phyloP scores from a whole-genome alignment of 2,329 filamentous ascomycete species.

The Alternaria angustiovoidea region DNA sequence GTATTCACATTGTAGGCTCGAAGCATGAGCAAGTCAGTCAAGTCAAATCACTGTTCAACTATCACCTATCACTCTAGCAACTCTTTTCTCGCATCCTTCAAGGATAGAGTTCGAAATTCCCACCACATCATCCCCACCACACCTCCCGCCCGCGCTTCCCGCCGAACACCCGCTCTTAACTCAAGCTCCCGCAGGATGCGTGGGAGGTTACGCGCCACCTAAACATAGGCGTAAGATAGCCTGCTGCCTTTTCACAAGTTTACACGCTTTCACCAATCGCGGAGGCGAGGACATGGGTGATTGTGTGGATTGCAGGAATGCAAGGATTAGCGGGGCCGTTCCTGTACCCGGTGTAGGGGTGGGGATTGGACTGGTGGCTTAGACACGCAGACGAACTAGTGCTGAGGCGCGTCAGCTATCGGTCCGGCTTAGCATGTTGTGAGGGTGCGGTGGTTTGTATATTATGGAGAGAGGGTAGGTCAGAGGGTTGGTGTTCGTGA shows the following conservation, averaged over 20 bases:
- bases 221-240: constrained; percentile 12
- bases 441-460: not conserved
- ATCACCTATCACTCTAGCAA: not conserved
- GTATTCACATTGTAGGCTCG: not conserved
- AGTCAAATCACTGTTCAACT: not conserved
- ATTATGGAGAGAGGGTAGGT: not conserved
- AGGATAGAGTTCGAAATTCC: not conserved
- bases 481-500: not conserved
- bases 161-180: not conserved
- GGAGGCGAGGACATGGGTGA: not conserved
- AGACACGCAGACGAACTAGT: constrained; percentile 8
- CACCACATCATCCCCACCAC: not conserved
- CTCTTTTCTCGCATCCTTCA: not conserved
- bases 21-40: not conserved
- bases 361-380: constrained; percentile 5
- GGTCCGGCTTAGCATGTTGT: not conserved
- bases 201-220: constrained; percentile 16
- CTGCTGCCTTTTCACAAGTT: not conserved
- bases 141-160: not conserved
- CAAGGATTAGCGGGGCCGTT: constrained; percentile 1
- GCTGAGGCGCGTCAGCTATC: constrained; percentile 5
- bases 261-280: constrained; percentile 4
- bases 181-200: constrained; percentile 6
- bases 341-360: constrained; percentile 1
- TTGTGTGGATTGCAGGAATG: not conserved